phyloP scores from a whole-genome alignment of 768 basidiomycete genomes.

The Cyclocybe aegerita region DNA sequence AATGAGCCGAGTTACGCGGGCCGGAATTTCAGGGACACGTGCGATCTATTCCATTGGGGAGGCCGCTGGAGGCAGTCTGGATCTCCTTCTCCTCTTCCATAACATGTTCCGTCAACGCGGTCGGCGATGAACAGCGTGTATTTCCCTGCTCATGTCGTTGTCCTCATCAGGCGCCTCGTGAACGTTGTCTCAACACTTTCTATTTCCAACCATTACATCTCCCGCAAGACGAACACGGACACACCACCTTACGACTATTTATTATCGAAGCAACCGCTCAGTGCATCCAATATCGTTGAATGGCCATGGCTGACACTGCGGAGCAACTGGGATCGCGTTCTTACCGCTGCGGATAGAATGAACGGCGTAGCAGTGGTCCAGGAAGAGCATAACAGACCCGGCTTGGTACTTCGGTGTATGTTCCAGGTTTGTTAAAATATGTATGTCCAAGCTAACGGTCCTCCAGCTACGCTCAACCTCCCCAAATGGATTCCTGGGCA shows the following conservation, averaged over 20 bases:
- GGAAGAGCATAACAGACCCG: no score
- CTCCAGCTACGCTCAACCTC: conserved; percentile 12
- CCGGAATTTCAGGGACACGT: no score
- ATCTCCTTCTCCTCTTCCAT: no score
- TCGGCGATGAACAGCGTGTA: conserved; percentile 39
- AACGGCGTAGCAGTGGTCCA: not conserved
- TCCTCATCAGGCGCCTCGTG: conserved; percentile 62
- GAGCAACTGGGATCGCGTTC: conserved; percentile 21
- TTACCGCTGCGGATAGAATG: conserved; percentile 4
- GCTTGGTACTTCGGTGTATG: no score
- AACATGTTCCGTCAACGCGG: no score
- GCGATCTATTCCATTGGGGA: no score
- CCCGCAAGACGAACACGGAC: conserved; percentile 21
- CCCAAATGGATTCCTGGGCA: conserved; percentile 21
- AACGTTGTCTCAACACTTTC: conserved; percentile 71
- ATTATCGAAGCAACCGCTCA: conserved; percentile 11
- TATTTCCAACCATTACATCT: conserved; percentile 63
- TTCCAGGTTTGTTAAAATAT: conserved; percentile 7
- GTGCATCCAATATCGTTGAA: conserved; percentile 15
- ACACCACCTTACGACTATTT: not conserved
- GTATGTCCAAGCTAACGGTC: not conserved
- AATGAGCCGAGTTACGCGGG: no score
- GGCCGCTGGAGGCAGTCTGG: no score
- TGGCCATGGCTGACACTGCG: conserved; percentile 30
- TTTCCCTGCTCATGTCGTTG: conserved; percentile 59